Conservation (phyloP, 805 yeast species). For the Danielia reshetovae region DNA sequence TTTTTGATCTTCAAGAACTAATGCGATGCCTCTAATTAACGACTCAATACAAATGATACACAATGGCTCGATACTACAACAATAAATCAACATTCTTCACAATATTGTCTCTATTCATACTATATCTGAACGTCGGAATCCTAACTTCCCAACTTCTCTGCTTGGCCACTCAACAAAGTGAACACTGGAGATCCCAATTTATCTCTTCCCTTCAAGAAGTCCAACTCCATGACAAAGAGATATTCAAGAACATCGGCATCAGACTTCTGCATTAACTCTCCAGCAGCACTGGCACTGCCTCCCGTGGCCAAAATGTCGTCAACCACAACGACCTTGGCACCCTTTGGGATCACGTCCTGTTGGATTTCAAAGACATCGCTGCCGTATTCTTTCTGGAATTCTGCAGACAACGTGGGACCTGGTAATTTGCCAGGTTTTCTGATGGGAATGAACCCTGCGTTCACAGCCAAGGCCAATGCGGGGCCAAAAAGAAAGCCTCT, state of each 20-base stretch:
- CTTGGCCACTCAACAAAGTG: conserved; percentile 83
- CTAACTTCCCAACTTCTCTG: conserved; percentile 50
- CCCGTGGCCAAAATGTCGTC: conserved; percentile 99
- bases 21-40: too few relatives aligned
- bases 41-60: too few relatives aligned
- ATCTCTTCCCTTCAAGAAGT: conserved; percentile 90
- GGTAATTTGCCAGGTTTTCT: conserved; percentile 96
- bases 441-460: conserved; percentile 90
- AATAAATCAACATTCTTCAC: too few relatives aligned
- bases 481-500: conserved; percentile 98
- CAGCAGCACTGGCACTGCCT: conserved; percentile 94
- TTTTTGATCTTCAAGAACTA: conserved; percentile 63
- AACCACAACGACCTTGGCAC: conserved; percentile 78
- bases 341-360: conserved; percentile 70
- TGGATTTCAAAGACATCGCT: conserved; percentile 87
- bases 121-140: too few relatives aligned
- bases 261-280: conserved; percentile 64
- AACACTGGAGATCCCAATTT: conserved; percentile 81
- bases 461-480: conserved; percentile 81
- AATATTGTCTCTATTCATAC: background rate
- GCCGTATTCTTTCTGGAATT: conserved; percentile 90
- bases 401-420: conserved; percentile 70
- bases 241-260: conserved; percentile 76
- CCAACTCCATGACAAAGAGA: conserved; percentile 89
- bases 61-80: too few relatives aligned